Base-by-base conservation (phyloP, 1,139 yeast genomes). In the Zygosaccharomyces sapae region DNA sequence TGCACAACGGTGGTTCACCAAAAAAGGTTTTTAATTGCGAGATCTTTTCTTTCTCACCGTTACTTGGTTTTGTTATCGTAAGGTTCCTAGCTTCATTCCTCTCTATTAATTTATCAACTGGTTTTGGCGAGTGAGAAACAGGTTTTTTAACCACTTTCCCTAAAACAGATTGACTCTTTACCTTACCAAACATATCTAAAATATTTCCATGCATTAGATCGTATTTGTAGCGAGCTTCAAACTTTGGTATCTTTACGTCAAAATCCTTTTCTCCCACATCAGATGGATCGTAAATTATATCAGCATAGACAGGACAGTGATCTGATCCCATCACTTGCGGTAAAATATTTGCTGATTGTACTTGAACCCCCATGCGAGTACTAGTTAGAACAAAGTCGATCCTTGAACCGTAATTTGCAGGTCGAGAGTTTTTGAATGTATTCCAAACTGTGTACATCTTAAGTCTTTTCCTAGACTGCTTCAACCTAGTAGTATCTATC, bases 391-490 rank as follows among this genome's bases (percentile, higher is more conserved):
- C 80, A 53, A 84, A 75, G 63, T 92, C 98, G 30, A 92, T 83
- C 44, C 98, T 72, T 1, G 96, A 84, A 0, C 98, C 97, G 65
- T 75, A 85, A 62, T 92, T 92, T 1, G 83, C 73, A 2, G 90
- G 89, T 31, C 98, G 70, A n/a, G 87, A 77, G 53, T 84, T 84
- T 38, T 79, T 77, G 55, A 82, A 66, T 1, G 92, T 84, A 62
- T 89, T 90, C 98, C 98, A 92, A 43, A 92, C 95, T 0, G 97
- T 90, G 60, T 86, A 92, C 79, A 89, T 73, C 24, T 77, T 80
- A 62, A 76, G 64, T 46, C 81, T 70, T 22, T 80, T 68, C 24
- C 69, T 52, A 0, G 84, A 83, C 53, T 82, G 83, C 2, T 64
- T 52, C 29, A 66, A 62, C 43, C 98, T 71, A 0, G 86, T 79